These are phyloP conservation scores for Fennellomyces sp. DNA, from an alignment of 371 early-diverging fungal genomes.

Conservation along the genomic window DNA sequence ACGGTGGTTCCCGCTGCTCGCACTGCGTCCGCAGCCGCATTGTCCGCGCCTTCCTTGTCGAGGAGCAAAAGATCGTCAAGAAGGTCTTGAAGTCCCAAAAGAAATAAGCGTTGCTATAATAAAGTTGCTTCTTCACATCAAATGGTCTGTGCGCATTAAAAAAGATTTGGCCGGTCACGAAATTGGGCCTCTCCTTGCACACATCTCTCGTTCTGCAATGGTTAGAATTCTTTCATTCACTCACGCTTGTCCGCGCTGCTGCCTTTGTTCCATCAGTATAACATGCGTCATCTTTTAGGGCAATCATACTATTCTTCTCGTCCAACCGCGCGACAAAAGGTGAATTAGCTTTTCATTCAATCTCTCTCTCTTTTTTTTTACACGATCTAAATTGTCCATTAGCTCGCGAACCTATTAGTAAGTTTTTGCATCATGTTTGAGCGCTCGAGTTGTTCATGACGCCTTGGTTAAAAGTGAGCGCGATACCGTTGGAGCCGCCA, in stretches of 20 bases:
- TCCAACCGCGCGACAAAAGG: constrained; percentile 13
- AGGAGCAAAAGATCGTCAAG: constrained; percentile 99
- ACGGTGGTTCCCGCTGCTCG: constrained; percentile 96
- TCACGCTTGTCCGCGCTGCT: no score
- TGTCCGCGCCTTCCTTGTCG: constrained; percentile 98
- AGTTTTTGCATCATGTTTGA: neutral
- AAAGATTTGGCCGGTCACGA: no score
- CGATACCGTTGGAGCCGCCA: constrained; percentile 6
- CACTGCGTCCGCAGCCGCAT: constrained; percentile 94
- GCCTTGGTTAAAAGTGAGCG: neutral
- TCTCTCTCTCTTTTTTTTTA: neutral
- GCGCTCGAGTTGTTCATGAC: no score
- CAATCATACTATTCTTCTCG: constrained; percentile 9
- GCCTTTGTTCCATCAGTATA: no score
- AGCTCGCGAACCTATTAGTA: constrained; percentile 20
- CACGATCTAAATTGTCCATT: no score
- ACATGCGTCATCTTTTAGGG: constrained; percentile 1
- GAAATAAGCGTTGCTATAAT: constrained; percentile 16
- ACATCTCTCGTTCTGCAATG: no score
- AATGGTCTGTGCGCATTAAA: neutral
- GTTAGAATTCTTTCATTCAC: no score
- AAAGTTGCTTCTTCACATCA: no score
- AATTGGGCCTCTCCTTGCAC: no score
- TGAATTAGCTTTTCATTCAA: neutral
- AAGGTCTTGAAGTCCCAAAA: constrained; percentile 89